phyloP scores from a whole-genome alignment of 2,329 filamentous ascomycete genomes.

The Didymella pomorum region DNA sequence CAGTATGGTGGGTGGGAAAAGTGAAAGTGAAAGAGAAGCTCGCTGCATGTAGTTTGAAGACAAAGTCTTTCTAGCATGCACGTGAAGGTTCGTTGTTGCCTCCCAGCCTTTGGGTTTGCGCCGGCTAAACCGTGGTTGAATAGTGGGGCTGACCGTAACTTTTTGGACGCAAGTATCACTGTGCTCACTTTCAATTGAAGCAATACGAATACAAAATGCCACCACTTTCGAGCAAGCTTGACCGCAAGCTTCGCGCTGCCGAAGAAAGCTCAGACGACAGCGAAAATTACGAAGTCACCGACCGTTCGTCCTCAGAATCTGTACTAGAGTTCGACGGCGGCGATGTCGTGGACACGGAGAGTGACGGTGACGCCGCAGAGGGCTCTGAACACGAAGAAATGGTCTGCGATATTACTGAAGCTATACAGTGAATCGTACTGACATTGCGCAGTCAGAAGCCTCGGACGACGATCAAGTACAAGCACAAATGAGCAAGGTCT shows the following conservation, averaged over 20 bases:
- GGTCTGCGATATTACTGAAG: slow-evolving; percentile 18
- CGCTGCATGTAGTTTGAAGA: slow-evolving; percentile 19
- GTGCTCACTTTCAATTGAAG: not conserved
- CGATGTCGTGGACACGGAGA: slow-evolving; percentile 47
- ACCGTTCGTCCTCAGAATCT: slow-evolving; percentile 51
- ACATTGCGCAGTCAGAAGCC: slow-evolving; percentile 37
- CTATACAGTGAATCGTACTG: slow-evolving; percentile 2
- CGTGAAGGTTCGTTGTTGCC: slow-evolving; percentile 20
- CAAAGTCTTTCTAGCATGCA: slow-evolving; percentile 10
- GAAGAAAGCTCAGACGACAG: slow-evolving; percentile 50
- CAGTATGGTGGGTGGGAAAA: slow-evolving; percentile 6
- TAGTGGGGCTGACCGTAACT: slow-evolving; percentile 14
- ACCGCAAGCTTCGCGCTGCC: slow-evolving; percentile 47
- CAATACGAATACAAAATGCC: slow-evolving; percentile 28
- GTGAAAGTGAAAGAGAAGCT: slow-evolving; percentile 12
- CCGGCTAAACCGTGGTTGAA: slow-evolving; percentile 15
- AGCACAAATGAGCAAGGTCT: slow-evolving; percentile 67
- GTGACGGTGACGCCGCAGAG: slow-evolving; percentile 28
- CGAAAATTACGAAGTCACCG: slow-evolving; percentile 52
- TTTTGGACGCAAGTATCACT: slow-evolving; percentile 12
- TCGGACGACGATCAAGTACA: slow-evolving; percentile 54
- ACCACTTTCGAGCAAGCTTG: slow-evolving; percentile 48
- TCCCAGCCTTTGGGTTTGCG: slow-evolving; percentile 16
- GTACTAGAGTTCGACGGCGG: slow-evolving; percentile 50
- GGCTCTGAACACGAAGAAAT: slow-evolving; percentile 38